Conservation (phyloP, 371 early-diverging fungal species). For the Rhizopus delemar region DNA sequence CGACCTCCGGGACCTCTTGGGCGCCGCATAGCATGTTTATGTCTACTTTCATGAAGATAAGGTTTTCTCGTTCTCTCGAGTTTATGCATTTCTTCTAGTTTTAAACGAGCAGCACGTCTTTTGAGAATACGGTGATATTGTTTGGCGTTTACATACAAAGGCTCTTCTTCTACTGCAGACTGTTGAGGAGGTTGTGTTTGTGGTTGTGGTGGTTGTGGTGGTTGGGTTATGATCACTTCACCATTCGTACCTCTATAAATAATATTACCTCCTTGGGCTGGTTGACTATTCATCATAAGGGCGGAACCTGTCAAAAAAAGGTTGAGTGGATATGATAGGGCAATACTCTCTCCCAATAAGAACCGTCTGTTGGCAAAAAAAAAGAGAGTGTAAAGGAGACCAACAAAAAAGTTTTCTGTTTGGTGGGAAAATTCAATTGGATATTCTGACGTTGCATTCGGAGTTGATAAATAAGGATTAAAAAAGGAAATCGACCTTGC, state of each 20-base stretch:
- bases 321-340: slow-evolving; percentile 25
- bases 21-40: slow-evolving; percentile 94
- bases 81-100: slow-evolving; percentile 61
- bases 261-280: slow-evolving; percentile 26
- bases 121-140: slow-evolving; percentile 92
- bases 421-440: neutral
- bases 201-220: slow-evolving; percentile 10
- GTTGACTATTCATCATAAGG: slow-evolving; percentile 35
- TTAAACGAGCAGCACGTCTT: slow-evolving; percentile 73
- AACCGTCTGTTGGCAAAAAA: slow-evolving; percentile 16
- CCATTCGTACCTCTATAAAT: slow-evolving; percentile 29
- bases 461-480: slow-evolving; percentile 1
- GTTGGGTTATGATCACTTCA: slow-evolving; percentile 15
- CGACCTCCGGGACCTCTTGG: slow-evolving; percentile 91
- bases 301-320: slow-evolving; percentile 23
- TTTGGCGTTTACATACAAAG: slow-evolving; percentile 89
- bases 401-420: slow-evolving; percentile 4
- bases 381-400: slow-evolving; percentile 10
- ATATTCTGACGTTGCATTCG: too few species aligned
- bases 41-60: slow-evolving; percentile 95
- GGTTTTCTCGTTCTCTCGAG: slow-evolving; percentile 62
- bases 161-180: slow-evolving; percentile 61
- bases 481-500: slow-evolving; percentile 1
- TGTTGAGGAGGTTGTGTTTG: slow-evolving; percentile 8
- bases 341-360: slow-evolving; percentile 30